A percentile compares a stretch with the other conserved stretches of the same genome.
Conservation (phyloP, 208 protist species). For the Leishmania gerbilli region DNA sequence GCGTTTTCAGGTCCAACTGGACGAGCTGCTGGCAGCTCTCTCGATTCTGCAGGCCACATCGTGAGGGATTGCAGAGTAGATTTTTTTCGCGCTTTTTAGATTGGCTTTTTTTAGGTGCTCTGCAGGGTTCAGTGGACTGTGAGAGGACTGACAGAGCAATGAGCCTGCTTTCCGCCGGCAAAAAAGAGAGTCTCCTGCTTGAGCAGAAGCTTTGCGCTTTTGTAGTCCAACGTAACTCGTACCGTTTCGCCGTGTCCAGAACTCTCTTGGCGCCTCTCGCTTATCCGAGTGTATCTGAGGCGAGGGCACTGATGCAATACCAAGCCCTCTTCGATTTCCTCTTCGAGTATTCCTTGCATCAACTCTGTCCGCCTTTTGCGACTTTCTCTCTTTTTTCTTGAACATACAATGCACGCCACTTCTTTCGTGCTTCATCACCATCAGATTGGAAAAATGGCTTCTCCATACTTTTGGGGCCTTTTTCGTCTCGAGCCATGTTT, state of each 20-base stretch:
- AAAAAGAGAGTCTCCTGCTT: background rate
- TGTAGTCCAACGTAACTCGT: background rate
- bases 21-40: conserved; percentile 60
- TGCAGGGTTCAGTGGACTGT: too few species aligned
- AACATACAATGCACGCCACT: background rate
- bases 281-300: background rate
- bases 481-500: background rate
- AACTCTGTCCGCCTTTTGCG: background rate
- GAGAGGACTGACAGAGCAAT: background rate
- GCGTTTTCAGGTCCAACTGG: conserved; percentile 67
- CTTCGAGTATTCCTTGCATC: background rate
- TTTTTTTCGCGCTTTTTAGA: conserved; percentile 11
- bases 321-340: background rate
- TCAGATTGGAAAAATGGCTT: background rate
- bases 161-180: background rate
- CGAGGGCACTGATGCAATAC: background rate
- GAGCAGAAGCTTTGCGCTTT: background rate
- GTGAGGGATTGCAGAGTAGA: conserved; percentile 4
- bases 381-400: too few species aligned
- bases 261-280: background rate
- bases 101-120: conserved; percentile 7
- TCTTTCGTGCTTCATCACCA: background rate
- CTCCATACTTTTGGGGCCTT: conserved; percentile 10
- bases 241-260: background rate
- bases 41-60: conserved; percentile 24